Percentiles rank a stretch among this genome's conserved stretches.
Evolutionary conservation across 23 red algal species (phyloP).

Genomic region (Gracilariopsis chorda): DNA sequence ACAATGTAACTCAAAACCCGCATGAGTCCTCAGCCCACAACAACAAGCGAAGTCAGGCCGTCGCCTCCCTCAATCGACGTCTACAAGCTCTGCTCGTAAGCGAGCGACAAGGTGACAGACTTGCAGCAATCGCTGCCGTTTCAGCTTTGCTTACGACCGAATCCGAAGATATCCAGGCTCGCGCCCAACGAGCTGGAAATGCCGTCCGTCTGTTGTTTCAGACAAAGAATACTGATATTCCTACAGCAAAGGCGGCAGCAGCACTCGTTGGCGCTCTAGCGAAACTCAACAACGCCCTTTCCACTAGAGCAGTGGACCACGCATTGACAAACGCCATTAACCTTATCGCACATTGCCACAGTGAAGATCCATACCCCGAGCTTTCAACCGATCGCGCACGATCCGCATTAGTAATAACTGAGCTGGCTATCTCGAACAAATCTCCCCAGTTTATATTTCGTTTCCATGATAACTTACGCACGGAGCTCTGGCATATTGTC

Average conservation of each 20-base stretch:
- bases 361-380: neutral
- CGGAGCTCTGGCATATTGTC: conserved; percentile 13
- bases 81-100: conserved; percentile 46
- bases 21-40: neutral
- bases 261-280: conserved; percentile 7
- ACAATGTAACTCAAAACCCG: neutral
- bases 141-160: conserved; percentile 65
- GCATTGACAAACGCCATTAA: conserved; percentile 42
- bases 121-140: conserved; percentile 83
- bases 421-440: conserved; percentile 11
- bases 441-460: conserved; percentile 15
- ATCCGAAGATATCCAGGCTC: conserved; percentile 80
- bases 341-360: conserved; percentile 6
- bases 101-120: conserved; percentile 34
- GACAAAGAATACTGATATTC: conserved; percentile 14
- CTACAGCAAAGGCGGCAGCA: conserved; percentile 30
- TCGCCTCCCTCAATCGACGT: conserved; percentile 19
- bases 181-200: conserved; percentile 88
- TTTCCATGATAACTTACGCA: conserved; percentile 31
- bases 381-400: conserved; percentile 47
- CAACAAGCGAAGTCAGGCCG: conserved; percentile 25
- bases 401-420: conserved; percentile 42
- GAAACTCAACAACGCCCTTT: conserved; percentile 24
- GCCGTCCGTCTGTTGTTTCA: conserved; percentile 82
- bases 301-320: conserved; percentile 21